These are phyloP conservation scores for Cercospora zeae-maydis DNA, from an alignment of 2,329 filamentous ascomycete genomes.

Conservation along the genomic window DNA sequence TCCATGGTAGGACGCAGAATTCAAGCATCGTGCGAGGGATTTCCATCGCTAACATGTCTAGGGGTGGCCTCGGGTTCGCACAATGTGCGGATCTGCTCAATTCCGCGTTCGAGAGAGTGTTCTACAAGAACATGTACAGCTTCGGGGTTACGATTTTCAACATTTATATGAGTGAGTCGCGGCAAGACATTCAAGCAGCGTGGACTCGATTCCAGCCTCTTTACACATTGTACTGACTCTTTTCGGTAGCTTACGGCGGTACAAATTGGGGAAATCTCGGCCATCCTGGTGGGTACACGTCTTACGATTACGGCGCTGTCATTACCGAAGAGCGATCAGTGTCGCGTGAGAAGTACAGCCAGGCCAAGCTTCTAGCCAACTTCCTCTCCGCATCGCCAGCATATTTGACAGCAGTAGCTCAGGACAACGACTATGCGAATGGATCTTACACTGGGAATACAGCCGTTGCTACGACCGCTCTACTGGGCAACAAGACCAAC, in stretches of 20 bases:
- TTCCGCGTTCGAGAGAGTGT: conserved; percentile 71
- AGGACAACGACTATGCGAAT: conserved; percentile 44
- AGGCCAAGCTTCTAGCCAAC: conserved; percentile 71
- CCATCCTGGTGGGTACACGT: conserved; percentile 58
- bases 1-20: conserved; percentile 50
- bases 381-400: conserved; percentile 70
- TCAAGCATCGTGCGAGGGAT: background rate
- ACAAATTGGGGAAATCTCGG: conserved; percentile 83
- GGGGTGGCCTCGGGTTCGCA: conserved; percentile 64
- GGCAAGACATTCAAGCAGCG: background rate
- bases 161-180: conserved; percentile 59
- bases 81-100: conserved; percentile 64
- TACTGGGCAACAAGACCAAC: conserved; percentile 52
- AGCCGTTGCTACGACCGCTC: conserved; percentile 58
- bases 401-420: conserved; percentile 60
- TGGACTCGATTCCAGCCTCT: too few relatives aligned
- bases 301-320: conserved; percentile 59
- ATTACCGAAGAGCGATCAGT: conserved; percentile 69
- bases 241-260: conserved; percentile 58
- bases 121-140: conserved; percentile 59
- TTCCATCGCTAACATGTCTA: background rate
- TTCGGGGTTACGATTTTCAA: conserved; percentile 63
- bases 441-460: conserved; percentile 53
- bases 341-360: conserved; percentile 71
- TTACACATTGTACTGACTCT: background rate